Base-by-base conservation (phyloP, 768 basidiomycete species). In the Pilatotrama ljubarskyi region DNA sequence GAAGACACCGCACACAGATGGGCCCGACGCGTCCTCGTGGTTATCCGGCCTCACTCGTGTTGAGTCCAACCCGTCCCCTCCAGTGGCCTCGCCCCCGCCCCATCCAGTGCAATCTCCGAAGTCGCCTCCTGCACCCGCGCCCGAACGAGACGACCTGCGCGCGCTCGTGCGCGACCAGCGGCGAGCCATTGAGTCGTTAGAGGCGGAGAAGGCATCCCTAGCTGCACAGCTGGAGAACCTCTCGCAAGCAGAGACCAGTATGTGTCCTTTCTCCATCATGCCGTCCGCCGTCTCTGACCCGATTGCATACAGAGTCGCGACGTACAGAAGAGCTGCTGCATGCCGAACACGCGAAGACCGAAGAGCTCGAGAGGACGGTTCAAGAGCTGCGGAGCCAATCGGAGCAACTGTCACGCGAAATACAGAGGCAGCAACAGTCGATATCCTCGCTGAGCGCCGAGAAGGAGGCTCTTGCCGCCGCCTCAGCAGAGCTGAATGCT, bases 131-230 rank as follows among this genome's bases (percentile, higher is more conserved):
- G 54, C 58, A 3, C 46, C 55, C 51, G 56, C 54, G 47, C 64
- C 53, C 49, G 73, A 64, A 17, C 52, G 64, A 4, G 66, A 66
- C 5, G 62, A 64, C 25, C 64, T 75, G 54, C 70, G 71, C 17
- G 69, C 72, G 13, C 71, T 72, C 38, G 71, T 79, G 44, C 78
- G 82, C 64, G 86, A 81, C 65, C 87, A 88, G 64, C 85, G 84
- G 60, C 86, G 86, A 66, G 90, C 88, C 0, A 90, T 95, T 58
- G 79, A 87, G 46, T 70, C 89, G n/a, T 78, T 95, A 14, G 90
- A 93, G 26, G 59, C 72, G 2, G 79, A 79, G 63, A 78, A 77
- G 68, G 66, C 70, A 13, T 62, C 72, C 3, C 70, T 80, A 13
- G 53, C 64, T n/a, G 63, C 66, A n/a, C 65, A 86, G 41, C 70